These are phyloP conservation scores for Elsinoe arachidis DNA, from an alignment of 2,329 filamentous ascomycete species.

Conservation along the genomic window DNA sequence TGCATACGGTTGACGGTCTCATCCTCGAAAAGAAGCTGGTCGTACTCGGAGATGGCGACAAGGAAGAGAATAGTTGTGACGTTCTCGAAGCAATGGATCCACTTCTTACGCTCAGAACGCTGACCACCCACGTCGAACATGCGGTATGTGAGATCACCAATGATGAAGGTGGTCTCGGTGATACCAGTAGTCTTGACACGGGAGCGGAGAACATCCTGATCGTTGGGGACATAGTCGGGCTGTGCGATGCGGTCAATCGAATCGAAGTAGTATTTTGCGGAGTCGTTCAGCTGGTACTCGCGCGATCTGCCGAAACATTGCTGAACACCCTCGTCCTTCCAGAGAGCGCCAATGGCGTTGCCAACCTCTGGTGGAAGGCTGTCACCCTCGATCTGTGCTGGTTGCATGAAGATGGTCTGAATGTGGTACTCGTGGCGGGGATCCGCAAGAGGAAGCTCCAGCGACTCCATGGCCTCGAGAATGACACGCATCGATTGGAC, in stretches of 20 bases:
- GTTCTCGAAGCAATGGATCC: slow-evolving; percentile 95
- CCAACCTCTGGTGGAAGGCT: slow-evolving; percentile 90
- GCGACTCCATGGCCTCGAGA: slow-evolving; percentile 59
- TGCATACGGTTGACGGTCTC: slow-evolving; percentile 68
- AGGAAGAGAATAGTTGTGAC: slow-evolving; percentile 88
- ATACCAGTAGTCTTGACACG: slow-evolving; percentile 89
- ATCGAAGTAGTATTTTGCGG: slow-evolving; percentile 96
- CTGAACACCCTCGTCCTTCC: slow-evolving; percentile 88
- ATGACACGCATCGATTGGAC: slow-evolving; percentile 64
- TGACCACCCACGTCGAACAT: slow-evolving; percentile 96
- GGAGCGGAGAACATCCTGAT: slow-evolving; percentile 89
- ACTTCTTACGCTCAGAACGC: slow-evolving; percentile 89
- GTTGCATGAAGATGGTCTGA: slow-evolving; percentile 98
- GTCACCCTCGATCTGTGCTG: slow-evolving; percentile 91
- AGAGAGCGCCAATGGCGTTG: slow-evolving; percentile 82
- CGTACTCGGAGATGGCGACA: slow-evolving; percentile 91
- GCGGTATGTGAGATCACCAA: slow-evolving; percentile 84
- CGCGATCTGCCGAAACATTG: slow-evolving; percentile 91
- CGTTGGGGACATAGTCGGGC: slow-evolving; percentile 82
- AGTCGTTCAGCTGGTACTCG: slow-evolving; percentile 95
- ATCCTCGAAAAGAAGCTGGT: slow-evolving; percentile 92
- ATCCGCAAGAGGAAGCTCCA: slow-evolving; percentile 77
- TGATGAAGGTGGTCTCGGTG: slow-evolving; percentile 87
- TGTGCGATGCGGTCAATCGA: slow-evolving; percentile 85
- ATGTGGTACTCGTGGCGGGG: slow-evolving; percentile 93